Evolutionary conservation across 306 rosid species (phyloP), one percentile per base, ranked within the genome.

Genomic region (Neltuma alba): DNA sequence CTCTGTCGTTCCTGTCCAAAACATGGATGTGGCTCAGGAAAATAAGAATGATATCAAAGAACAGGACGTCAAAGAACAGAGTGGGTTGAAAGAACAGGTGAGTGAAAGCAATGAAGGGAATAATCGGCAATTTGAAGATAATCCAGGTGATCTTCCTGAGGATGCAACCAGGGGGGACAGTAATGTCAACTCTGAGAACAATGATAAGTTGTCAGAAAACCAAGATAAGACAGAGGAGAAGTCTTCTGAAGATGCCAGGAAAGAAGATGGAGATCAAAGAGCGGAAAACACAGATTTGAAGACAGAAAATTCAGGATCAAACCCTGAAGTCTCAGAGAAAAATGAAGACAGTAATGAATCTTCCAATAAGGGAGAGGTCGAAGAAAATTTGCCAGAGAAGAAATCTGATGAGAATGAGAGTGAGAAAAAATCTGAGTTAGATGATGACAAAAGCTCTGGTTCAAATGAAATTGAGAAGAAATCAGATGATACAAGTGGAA

Each of bases 91-190:
- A 74, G 87, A 70, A 58, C 80, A 76, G 30, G 86, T 48, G 81
- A 85, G 70, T 75, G 96, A 87, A 41, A 62, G 9, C 75, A 76
- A 81, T 48, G 88, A 74, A 11, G 79, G 84, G 50, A 87, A 85
- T 66, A 30, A 76, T 63, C 85, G 82, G 80, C 97, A 90, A 79
- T 94, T 94, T 81, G 97, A 94, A 79, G 97, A 94, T 86, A 94
- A 88, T 70, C 96, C 92, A 0, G 99, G 97, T 14, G 99, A 94
- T 84, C 85, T 94, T 83, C 93, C 97, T 31, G 97, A 94, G 75
- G 97, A 94, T 82, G 99, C 97, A 5, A 92, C 90, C 21, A 92
- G 87, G 79, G 99, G 95, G 50, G 99, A 91, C 74, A 78, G 36
- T 79, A 82, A 18, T 79, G 90, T 70, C 31, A 44, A 38, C 78